These are phyloP conservation scores for Starmera quercuum DNA, from an alignment of 805 yeast genomes.

Conservation along the genomic window DNA sequence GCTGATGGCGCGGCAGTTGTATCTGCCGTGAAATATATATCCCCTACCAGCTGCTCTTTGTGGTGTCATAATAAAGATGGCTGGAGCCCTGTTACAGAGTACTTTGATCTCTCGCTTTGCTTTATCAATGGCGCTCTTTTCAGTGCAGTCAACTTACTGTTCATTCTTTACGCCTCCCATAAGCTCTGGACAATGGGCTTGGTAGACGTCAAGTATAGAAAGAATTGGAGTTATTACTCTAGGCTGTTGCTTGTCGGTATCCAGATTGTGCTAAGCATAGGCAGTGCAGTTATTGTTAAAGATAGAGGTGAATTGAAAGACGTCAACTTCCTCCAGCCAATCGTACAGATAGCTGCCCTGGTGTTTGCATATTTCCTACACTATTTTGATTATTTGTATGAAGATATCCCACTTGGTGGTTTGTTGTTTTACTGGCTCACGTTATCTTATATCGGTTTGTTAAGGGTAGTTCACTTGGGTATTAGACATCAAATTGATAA, in stretches of 20 bases:
- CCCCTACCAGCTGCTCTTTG: conserved; percentile 2
- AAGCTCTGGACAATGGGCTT: conserved; percentile 22
- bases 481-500: conserved; percentile 23
- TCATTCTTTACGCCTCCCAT: conserved; percentile 35
- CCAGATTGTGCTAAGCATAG: conserved; percentile 22
- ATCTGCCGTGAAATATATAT: too few species aligned
- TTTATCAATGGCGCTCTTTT: conserved; percentile 47
- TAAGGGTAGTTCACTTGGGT: conserved; percentile 33
- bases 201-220: conserved; percentile 26
- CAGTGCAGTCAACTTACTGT: conserved; percentile 30
- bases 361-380: conserved; percentile 50
- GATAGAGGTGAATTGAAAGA: conserved; percentile 12
- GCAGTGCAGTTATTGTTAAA: conserved; percentile 13
- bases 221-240: conserved; percentile 27
- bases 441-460: conserved; percentile 36
- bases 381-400: conserved; percentile 64
- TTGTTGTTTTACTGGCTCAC: conserved; percentile 73
- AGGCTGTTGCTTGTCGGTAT: conserved; percentile 25
- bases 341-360: conserved; percentile 33
- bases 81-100: conserved; percentile 34
- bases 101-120: conserved; percentile 55
- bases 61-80: conserved; percentile 26
- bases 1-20: too few species aligned
- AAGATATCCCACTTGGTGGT: conserved; percentile 57
- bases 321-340: conserved; percentile 28